A percentile compares a stretch with the other conserved stretches of the same genome.
These are phyloP conservation scores for Blastobotrys serpentis DNA, from an alignment of 1,139 yeast species.

Conservation along the genomic window DNA sequence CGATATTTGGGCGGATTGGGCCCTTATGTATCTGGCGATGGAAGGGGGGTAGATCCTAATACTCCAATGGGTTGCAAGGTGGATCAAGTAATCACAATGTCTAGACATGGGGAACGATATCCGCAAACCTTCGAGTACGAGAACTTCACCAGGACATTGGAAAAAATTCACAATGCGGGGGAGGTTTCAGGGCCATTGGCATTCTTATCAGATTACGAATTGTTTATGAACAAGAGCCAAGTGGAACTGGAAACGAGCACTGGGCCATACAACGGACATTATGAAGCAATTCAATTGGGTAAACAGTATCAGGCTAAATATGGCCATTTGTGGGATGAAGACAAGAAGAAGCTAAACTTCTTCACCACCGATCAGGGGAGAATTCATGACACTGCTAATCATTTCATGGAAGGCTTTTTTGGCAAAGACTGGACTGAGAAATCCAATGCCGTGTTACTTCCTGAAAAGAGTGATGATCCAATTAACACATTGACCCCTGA, in stretches of 20 bases:
- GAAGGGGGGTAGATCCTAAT: conserved; percentile 1
- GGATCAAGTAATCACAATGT: conserved; percentile 19
- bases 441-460: conserved; percentile 39
- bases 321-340: conserved; percentile 40
- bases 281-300: conserved; percentile 35
- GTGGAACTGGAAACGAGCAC: conserved; percentile 24
- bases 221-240: conserved; percentile 8
- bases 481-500: conserved; percentile 44
- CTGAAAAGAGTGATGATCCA: conserved; percentile 41
- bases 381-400: conserved; percentile 41
- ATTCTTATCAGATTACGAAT: conserved; percentile 18
- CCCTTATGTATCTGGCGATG: background rate
- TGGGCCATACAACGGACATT: conserved; percentile 42
- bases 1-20: conserved; percentile 1
- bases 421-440: conserved; percentile 39
- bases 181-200: conserved; percentile 9
- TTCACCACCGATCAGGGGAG: conserved; percentile 44
- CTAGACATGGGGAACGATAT: conserved; percentile 23
- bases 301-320: conserved; percentile 38
- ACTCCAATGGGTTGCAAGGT: conserved; percentile 13
- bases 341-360: conserved; percentile 32
- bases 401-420: conserved; percentile 45
- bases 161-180: conserved; percentile 15
- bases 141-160: conserved; percentile 12
- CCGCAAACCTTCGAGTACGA: conserved; percentile 15